These are phyloP conservation scores for Pleurotus platypus DNA, from an alignment of 768 basidiomycete genomes.

Conservation along the genomic window DNA sequence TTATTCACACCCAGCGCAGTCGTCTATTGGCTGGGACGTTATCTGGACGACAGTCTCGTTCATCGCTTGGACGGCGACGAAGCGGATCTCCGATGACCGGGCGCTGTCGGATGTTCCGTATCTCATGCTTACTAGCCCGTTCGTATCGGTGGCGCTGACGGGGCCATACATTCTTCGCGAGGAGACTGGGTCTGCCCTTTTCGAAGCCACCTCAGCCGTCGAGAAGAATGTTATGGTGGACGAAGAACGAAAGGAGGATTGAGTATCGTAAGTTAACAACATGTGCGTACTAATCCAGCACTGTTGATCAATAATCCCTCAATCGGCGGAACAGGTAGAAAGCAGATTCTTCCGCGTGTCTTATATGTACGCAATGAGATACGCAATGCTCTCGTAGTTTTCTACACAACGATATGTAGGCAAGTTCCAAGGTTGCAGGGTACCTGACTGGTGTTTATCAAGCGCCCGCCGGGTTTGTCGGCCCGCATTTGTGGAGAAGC, in stretches of 20 bases:
- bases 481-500: not conserved
- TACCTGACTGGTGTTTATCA: not conserved
- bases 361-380: no score
- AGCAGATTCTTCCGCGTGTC: no score
- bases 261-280: not conserved
- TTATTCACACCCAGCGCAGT: conserved; percentile 55
- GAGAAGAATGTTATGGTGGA: not conserved
- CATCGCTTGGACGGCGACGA: conserved; percentile 27
- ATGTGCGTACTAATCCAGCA: not conserved
- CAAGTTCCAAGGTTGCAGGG: no score
- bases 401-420: no score
- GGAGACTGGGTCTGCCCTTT: not conserved
- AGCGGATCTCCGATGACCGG: not conserved
- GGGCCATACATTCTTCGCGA: conserved; percentile 19
- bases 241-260: conserved; percentile 4
- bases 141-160: conserved; percentile 22
- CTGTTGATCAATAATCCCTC: no score
- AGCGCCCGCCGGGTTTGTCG: not conserved
- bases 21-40: conserved; percentile 64
- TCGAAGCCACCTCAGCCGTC: no score
- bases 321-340: no score
- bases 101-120: conserved; percentile 15
- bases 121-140: conserved; percentile 21
- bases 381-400: no score
- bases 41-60: conserved; percentile 51